phyloP scores from a whole-genome alignment of 352 stramenopile species.

The Pythium periplocum region DNA sequence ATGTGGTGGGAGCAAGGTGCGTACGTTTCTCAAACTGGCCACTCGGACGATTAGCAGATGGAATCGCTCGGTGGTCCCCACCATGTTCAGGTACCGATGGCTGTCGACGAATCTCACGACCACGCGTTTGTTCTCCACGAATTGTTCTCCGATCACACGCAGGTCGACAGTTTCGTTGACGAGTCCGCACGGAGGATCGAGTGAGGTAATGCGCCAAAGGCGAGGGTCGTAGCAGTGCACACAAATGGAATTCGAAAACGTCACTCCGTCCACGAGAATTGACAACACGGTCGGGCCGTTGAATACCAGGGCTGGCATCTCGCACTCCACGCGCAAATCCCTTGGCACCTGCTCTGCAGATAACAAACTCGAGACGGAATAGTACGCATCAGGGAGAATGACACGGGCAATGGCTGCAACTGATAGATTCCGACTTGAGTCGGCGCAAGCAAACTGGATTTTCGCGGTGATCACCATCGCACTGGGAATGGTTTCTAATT shows the following conservation, averaged over 20 bases:
- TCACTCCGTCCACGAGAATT: constrained; percentile 36
- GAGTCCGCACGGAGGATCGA: constrained; percentile 47
- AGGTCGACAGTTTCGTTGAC: constrained; percentile 22
- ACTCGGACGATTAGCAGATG: constrained; percentile 50
- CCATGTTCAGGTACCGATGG: constrained; percentile 29
- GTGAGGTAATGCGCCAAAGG: constrained; percentile 30
- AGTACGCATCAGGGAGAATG: constrained; percentile 21
- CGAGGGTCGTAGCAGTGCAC: constrained; percentile 71
- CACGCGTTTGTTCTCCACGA: constrained; percentile 68
- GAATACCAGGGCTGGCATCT: constrained; percentile 50
- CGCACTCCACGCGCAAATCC: constrained; percentile 39
- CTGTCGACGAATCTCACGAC: constrained; percentile 44
- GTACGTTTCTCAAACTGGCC: constrained; percentile 40
- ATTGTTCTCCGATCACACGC: constrained; percentile 48
- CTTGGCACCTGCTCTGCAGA: neutral
- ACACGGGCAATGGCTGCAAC: constrained; percentile 24
- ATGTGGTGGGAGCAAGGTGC: constrained; percentile 23
- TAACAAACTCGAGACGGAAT: too few species aligned
- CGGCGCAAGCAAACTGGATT: constrained; percentile 37
- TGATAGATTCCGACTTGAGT: constrained; percentile 36
- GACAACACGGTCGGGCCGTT: constrained; percentile 42
- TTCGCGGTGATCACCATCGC: constrained; percentile 1
- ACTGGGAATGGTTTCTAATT: neutral
- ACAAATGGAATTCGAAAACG: constrained; percentile 60
- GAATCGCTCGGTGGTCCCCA: constrained; percentile 32